Evolutionary conservation across 2,329 filamentous ascomycete species (phyloP), one percentile per base, ranked within the genome.

Genomic region (Ophiocordyceps camponoti-leonardi): DNA sequence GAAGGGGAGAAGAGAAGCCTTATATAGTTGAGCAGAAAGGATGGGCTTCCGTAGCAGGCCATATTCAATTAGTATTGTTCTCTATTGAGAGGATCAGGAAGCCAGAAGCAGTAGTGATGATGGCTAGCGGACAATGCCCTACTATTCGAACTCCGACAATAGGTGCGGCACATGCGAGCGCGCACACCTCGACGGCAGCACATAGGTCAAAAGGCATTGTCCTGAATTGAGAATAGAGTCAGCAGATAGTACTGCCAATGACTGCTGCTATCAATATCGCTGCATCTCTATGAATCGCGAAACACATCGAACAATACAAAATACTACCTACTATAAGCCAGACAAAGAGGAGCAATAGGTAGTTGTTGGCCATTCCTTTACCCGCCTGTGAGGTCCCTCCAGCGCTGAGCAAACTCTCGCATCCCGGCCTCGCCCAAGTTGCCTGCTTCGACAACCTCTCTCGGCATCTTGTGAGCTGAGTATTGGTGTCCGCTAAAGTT

Each of bases 391-490:
- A 77, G 67, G 49, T 80, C 72, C 56, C 77, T 79, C 85, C 84
- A 90, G 57, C 81, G 75, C 52, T 73, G 72, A 49, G 83, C 77
- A 64, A 92, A 88, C 62, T 94, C 87, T 49, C 81, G 73, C 66
- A 96, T 72, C 0, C 82, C 83, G 3, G 83, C 84, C 46, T 84
- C 77, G 4, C 83, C 83, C 1, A 73, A 73, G 52, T 74, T 55
- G 52, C 77, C 75, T 19, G 79, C 79, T 53, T 82, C 77, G 3
- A 95, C 88, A 2, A 96, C 86, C 54, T 98, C 92, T 60, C 81
- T 87, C 1, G 92, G 92, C 53, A 98, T 66, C 64, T 96, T 98
- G 59, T 96, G 90, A 3, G 92, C 90, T 49, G 87, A 94, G 61
- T 94, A 96, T 56, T 90, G 84, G 1, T 86, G 77, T 5, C 84